Percentiles rank a stretch among this genome's conserved stretches.
Conservation (phyloP, 2,329 filamentous ascomycete species). For the Calonectria ilicicola region DNA sequence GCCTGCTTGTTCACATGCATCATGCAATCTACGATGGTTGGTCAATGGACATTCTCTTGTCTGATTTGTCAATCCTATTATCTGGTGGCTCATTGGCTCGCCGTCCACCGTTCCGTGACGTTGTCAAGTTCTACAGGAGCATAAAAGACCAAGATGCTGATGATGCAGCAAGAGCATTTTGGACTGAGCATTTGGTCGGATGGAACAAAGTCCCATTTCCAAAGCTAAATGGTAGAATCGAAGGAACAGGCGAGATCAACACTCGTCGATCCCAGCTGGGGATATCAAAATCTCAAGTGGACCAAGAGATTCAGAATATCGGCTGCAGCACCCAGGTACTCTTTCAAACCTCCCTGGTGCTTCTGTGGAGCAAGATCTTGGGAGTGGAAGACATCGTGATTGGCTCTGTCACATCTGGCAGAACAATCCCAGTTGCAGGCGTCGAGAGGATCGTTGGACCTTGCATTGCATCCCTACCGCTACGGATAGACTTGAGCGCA, state of each 20-base stretch:
- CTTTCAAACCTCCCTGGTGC: slow-evolving; percentile 79
- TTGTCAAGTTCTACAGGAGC: slow-evolving; percentile 64
- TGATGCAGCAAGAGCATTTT: slow-evolving; percentile 70
- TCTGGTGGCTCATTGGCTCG: slow-evolving; percentile 34
- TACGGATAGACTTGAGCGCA: slow-evolving; percentile 71
- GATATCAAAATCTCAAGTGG: slow-evolving; percentile 35
- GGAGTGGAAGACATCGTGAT: slow-evolving; percentile 77
- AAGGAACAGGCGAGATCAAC: slow-evolving; percentile 22
- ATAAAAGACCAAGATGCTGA: slow-evolving; percentile 38
- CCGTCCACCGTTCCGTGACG: slow-evolving; percentile 70
- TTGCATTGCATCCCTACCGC: slow-evolving; percentile 80
- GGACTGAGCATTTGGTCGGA: slow-evolving; percentile 74
- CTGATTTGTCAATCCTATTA: slow-evolving; percentile 72
- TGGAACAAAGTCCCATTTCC: slow-evolving; percentile 68
- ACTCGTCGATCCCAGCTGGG: slow-evolving; percentile 28
- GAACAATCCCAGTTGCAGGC: slow-evolving; percentile 76
- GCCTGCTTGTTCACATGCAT: slow-evolving; percentile 72
- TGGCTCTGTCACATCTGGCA: slow-evolving; percentile 85
- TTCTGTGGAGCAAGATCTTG: slow-evolving; percentile 74
- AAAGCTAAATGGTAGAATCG: slow-evolving; percentile 53
- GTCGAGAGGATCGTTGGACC: slow-evolving; percentile 84
- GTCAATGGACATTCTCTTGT: slow-evolving; percentile 81
- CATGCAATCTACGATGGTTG: slow-evolving; percentile 95
- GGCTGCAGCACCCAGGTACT: slow-evolving; percentile 75
- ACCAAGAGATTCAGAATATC: slow-evolving; percentile 50